phyloP scores from a whole-genome alignment of 2,329 filamentous ascomycete species.

The Nothomitra cinnamomea region DNA sequence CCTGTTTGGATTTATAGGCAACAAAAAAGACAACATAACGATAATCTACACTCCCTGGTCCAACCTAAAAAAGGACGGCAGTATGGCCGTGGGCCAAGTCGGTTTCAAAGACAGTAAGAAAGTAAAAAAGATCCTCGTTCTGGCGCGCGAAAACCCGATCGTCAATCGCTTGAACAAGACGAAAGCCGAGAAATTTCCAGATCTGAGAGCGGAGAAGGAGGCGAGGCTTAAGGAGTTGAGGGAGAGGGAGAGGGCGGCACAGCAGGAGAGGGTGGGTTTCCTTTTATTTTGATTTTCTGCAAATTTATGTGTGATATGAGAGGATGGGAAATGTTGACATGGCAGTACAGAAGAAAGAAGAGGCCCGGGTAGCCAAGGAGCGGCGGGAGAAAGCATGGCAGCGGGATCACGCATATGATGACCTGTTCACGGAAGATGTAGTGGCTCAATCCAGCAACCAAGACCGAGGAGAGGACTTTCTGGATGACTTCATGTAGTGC shows the following conservation, averaged over 20 bases:
- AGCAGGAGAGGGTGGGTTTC: slow-evolving; percentile 39
- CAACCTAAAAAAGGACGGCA: slow-evolving; percentile 87
- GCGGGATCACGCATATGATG: slow-evolving; percentile 96
- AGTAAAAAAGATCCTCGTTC: slow-evolving; percentile 56
- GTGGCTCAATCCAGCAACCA: slow-evolving; percentile 70
- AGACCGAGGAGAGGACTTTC: slow-evolving; percentile 57
- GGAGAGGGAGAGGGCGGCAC: slow-evolving; percentile 48
- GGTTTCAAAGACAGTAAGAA: slow-evolving; percentile 79
- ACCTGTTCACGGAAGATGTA: slow-evolving; percentile 70
- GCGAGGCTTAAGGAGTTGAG: slow-evolving; percentile 55
- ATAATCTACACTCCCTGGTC: slow-evolving; percentile 97
- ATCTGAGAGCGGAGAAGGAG: slow-evolving; percentile 68
- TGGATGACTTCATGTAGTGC: slow-evolving; percentile 78
- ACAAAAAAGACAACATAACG: slow-evolving; percentile 96
- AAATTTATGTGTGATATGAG: too few relatives aligned
- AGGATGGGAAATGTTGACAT: not conserved
- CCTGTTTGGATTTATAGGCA: slow-evolving; percentile 43
- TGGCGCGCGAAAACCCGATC: slow-evolving; percentile 69
- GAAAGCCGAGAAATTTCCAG: slow-evolving; percentile 70
- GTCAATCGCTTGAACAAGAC: slow-evolving; percentile 99
- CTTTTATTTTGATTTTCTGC: not conserved
- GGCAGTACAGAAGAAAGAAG: slow-evolving; percentile 50
- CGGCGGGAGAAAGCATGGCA: slow-evolving; percentile 81
- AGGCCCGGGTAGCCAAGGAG: slow-evolving; percentile 56
- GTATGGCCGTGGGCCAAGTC: slow-evolving; percentile 90